Base-by-base conservation (phyloP, 1,284 basidiomycete species). In the Chiua sp. region DNA sequence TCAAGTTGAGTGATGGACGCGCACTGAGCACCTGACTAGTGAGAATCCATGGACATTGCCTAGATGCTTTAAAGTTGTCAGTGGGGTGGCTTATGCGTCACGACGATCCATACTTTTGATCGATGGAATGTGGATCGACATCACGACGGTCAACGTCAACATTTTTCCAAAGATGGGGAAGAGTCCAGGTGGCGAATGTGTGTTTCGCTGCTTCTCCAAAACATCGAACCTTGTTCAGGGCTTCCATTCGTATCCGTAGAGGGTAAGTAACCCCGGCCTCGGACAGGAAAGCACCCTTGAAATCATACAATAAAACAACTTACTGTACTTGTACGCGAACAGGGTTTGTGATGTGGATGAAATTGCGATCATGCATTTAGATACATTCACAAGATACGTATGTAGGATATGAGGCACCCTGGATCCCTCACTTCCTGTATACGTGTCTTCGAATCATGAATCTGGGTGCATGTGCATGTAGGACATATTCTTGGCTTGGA, bases 1-100 rank as follows among this genome's bases (percentile, higher is more conserved):
- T 75, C 68, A 16, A 33, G 7, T 23, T n/a, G 6, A 35, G n/a
- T n/a, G 69, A 60, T 33, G 59, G 47, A 65, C 61, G 55, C 56
- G 30, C 32, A 42, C 69, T 62, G n/a, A n/a, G n/a, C n/a, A n/a
- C n/a, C n/a, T 59, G 68, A 42, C 35, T 46, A 53, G 28, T 12
- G 44, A 53, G 42, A 44, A 13, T 44, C 8, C 20, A n/a, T 22
- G 42, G n/a, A n/a, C n/a, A 44, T 44, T 44, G 42, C 42, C 42
- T 32, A n/a, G n/a, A n/a, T n/a, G n/a, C n/a, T n/a, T 42, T 22
- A 44, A 44, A 10, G 11, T 22, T 22, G 42, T 7, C 8, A 22
- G 42, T 44, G 42, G 42, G 22, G 42, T 44, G 42, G 42, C 42
- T 44, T n/a, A n/a, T 4, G 20, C n/a, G n/a, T n/a, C n/a, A 44